phyloP scores from a whole-genome alignment of 2,329 filamentous ascomycete species.

The Cladosporium halotolerans region DNA sequence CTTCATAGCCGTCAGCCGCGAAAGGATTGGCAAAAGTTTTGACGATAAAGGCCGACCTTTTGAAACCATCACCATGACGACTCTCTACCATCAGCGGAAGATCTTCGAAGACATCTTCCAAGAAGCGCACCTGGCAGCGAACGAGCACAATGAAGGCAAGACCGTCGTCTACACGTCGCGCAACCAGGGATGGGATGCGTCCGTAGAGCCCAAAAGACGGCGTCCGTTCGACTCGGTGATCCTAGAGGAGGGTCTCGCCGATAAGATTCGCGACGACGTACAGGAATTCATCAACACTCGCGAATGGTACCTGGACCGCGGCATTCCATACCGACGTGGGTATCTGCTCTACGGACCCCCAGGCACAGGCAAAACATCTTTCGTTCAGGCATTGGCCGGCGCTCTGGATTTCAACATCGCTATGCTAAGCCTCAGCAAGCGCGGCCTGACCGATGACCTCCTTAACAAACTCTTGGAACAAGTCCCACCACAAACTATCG shows the following conservation, averaged over 20 bases:
- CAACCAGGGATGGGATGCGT: slow-evolving; percentile 75
- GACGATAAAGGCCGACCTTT: slow-evolving; percentile 82
- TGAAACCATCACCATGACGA: slow-evolving; percentile 88
- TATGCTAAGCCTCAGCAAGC: slow-evolving; percentile 84
- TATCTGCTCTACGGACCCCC: slow-evolving; percentile 87
- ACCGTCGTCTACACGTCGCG: slow-evolving; percentile 84
- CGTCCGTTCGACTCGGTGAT: slow-evolving; percentile 83
- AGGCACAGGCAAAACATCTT: slow-evolving; percentile 88
- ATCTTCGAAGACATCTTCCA: slow-evolving; percentile 86
- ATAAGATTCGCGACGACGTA: slow-evolving; percentile 72
- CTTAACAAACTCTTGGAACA: slow-evolving; percentile 81
- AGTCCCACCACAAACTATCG: slow-evolving; percentile 72
- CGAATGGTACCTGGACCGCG: slow-evolving; percentile 89
- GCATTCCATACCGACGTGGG: slow-evolving; percentile 83
- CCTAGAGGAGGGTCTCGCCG: slow-evolving; percentile 75
- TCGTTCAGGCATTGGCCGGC: slow-evolving; percentile 92
- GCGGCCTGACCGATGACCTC: slow-evolving; percentile 83
- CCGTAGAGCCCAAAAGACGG: slow-evolving; percentile 80
- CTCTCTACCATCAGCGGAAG: slow-evolving; percentile 80
- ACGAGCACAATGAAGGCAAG: slow-evolving; percentile 79
- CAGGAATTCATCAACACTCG: slow-evolving; percentile 72
- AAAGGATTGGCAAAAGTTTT: slow-evolving; percentile 73
- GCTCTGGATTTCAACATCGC: slow-evolving; percentile 88
- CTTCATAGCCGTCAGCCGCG: slow-evolving; percentile 78
- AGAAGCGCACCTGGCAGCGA: slow-evolving; percentile 76